These are phyloP conservation scores for Passiflora organensis DNA, from an alignment of 345 rosid species.

Conservation along the genomic window DNA sequence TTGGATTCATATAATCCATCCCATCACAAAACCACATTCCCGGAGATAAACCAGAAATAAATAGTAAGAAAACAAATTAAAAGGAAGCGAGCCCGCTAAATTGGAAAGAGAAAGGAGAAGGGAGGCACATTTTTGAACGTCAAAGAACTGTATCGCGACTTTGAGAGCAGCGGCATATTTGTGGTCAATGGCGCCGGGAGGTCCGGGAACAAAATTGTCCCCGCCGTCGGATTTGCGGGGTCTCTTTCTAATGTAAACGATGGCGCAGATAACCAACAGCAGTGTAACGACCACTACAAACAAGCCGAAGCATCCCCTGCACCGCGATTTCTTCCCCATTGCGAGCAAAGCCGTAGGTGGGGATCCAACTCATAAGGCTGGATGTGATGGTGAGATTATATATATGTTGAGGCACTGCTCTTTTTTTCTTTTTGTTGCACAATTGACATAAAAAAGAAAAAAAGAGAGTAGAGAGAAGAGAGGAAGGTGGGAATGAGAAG, in stretches of 20 bases:
- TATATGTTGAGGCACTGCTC: no score
- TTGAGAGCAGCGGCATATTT: constrained; percentile 81
- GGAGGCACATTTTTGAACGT: constrained; percentile 70
- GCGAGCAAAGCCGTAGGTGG: no score
- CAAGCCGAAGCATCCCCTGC: constrained; percentile 69
- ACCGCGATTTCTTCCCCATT: constrained; percentile 66
- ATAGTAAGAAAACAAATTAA: neutral
- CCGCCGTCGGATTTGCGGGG: constrained; percentile 38
- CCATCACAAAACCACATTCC: neutral
- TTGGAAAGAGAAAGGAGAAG: neutral
- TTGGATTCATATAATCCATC: no score
- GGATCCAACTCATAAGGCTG: neutral
- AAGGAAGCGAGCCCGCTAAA: neutral
- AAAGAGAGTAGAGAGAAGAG: no score
- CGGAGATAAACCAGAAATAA: no score
- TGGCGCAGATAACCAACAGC: constrained; percentile 48
- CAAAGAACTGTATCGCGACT: constrained; percentile 76
- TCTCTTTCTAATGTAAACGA: constrained; percentile 52
- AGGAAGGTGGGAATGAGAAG: no score
- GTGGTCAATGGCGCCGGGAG: constrained; percentile 77
- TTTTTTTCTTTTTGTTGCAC: no score
- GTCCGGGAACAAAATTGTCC: constrained; percentile 57
- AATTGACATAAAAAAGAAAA: no score
- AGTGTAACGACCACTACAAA: constrained; percentile 44
- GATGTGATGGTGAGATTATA: no score